Percentiles rank a stretch among this genome's conserved stretches.
Evolutionary conservation across 1,284 basidiomycete genomes (phyloP).

Genomic region (Boletus sp.): DNA sequence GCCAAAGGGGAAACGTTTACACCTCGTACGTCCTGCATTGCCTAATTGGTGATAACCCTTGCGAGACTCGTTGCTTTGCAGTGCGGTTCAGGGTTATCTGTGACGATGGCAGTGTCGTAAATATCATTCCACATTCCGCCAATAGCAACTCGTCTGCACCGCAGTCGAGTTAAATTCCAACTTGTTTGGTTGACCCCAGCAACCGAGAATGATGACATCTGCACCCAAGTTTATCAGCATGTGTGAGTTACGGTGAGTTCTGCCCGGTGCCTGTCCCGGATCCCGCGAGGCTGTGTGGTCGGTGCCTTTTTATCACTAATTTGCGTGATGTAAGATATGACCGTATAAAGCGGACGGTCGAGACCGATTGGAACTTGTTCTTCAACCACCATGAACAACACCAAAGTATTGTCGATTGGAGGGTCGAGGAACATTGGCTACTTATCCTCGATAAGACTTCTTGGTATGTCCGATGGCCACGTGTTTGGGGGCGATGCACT

Average conservation of each 20-base stretch:
- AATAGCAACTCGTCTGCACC: not conserved
- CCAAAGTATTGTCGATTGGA: slow-evolving; percentile 48
- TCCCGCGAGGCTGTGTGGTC: slow-evolving; percentile 5
- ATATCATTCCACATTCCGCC: slow-evolving; percentile 21
- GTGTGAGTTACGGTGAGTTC: not conserved
- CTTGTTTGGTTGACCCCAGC: not conserved
- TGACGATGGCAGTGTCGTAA: slow-evolving; percentile 54
- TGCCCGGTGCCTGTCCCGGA: not conserved
- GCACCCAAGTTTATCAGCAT: too few species aligned
- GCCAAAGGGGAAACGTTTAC: slow-evolving; percentile 70
- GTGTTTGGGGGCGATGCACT: not conserved
- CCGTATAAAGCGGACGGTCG: slow-evolving; percentile 8
- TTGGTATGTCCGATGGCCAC: slow-evolving; percentile 37
- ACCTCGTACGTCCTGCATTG: slow-evolving; percentile 47
- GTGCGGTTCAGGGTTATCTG: slow-evolving; percentile 70
- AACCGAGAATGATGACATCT: not conserved
- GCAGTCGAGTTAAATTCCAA: not conserved
- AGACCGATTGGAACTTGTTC: not conserved
- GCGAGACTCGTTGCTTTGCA: slow-evolving; percentile 25
- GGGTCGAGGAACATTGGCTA: slow-evolving; percentile 66
- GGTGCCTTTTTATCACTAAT: too few species aligned
- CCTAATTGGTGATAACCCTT: not conserved
- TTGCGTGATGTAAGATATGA: slow-evolving; percentile 6
- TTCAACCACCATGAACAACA: slow-evolving; percentile 21
- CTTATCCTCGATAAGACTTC: slow-evolving; percentile 45